Evolutionary conservation across 2,329 filamentous ascomycete genomes (phyloP).

Genomic region (Penicillium sp.): DNA sequence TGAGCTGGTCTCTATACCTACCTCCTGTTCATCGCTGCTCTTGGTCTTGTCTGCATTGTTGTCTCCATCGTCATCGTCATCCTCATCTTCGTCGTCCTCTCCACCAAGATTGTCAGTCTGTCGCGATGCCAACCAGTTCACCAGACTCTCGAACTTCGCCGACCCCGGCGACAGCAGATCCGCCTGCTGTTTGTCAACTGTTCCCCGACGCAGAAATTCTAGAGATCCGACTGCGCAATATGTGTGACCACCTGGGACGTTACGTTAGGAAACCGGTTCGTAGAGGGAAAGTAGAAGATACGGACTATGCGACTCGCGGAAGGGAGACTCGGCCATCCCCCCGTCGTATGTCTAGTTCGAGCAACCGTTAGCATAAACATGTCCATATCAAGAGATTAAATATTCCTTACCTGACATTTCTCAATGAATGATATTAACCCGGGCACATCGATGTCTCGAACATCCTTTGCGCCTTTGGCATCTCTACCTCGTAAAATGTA

Average conservation of each 20-base stretch:
- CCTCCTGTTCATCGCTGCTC: background rate
- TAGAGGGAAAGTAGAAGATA: slow-evolving; percentile 10
- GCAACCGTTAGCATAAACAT: background rate
- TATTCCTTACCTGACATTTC: slow-evolving; percentile 53
- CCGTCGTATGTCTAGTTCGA: slow-evolving; percentile 72
- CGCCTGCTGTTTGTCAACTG: slow-evolving; percentile 30
- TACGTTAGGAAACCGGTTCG: slow-evolving; percentile 22
- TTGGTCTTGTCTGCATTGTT: background rate
- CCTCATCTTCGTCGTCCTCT: slow-evolving; percentile 31
- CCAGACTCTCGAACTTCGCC: slow-evolving; percentile 34
- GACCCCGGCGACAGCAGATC: slow-evolving; percentile 29
- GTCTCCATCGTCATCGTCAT: slow-evolving; percentile 4
- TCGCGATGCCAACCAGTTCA: slow-evolving; percentile 61
- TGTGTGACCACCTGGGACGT: slow-evolving; percentile 71
- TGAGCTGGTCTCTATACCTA: slow-evolving; percentile 11
- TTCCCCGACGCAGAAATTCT: slow-evolving; percentile 67
- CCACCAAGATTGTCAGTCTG: slow-evolving; percentile 57
- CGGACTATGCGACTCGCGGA: slow-evolving; percentile 79
- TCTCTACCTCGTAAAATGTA: slow-evolving; percentile 72
- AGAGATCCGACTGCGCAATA: slow-evolving; percentile 83
- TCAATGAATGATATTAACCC: slow-evolving; percentile 69
- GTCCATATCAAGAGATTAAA: background rate
- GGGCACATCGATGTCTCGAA: slow-evolving; percentile 72
- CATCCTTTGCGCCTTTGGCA: slow-evolving; percentile 53
- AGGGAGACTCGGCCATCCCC: slow-evolving; percentile 73